A percentile compares a stretch with the other conserved stretches of the same genome.
phyloP scores from a whole-genome alignment of 2,329 filamentous ascomycete genomes.

The Colletotrichum neosansevieriae region DNA sequence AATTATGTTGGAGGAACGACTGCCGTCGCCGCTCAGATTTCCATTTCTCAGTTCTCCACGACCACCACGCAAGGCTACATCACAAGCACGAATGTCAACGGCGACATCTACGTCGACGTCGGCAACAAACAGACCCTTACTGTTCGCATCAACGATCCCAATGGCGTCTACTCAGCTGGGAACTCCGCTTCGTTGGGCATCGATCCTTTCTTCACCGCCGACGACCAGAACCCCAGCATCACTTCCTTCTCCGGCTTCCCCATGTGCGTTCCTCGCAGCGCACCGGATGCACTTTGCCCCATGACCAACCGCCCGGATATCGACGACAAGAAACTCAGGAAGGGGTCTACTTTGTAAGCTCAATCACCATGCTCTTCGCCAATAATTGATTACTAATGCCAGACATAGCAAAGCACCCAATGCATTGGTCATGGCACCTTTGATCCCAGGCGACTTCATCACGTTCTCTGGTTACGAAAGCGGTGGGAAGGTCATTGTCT shows the following conservation, averaged over 20 bases:
- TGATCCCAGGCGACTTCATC: slow-evolving; percentile 55
- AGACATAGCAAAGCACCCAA: too few species aligned
- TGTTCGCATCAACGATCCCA: slow-evolving; percentile 57
- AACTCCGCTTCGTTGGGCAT: slow-evolving; percentile 44
- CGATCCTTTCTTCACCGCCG: slow-evolving; percentile 57
- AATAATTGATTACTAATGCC: too few species aligned
- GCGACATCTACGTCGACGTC: slow-evolving; percentile 51
- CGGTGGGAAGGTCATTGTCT: slow-evolving; percentile 51
- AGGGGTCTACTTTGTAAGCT: slow-evolving; percentile 39
- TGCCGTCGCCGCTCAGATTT: slow-evolving; percentile 54
- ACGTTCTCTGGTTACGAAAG: slow-evolving; percentile 52
- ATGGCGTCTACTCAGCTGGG: slow-evolving; percentile 54
- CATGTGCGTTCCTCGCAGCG: slow-evolving; percentile 62
- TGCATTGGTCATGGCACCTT: slow-evolving; percentile 52
- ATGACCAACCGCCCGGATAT: slow-evolving; percentile 48
- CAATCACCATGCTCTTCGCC: too few species aligned
- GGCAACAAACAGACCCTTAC: slow-evolving; percentile 44
- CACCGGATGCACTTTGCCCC: slow-evolving; percentile 51
- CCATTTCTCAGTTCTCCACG: slow-evolving; percentile 51
- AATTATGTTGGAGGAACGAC: slow-evolving; percentile 51
- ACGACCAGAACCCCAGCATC: slow-evolving; percentile 60
- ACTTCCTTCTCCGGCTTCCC: slow-evolving; percentile 62
- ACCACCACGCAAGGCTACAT: slow-evolving; percentile 53
- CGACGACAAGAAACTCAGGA: slow-evolving; percentile 9
- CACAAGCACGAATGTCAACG: slow-evolving; percentile 48